Evolutionary conservation across 83 land plant genomes (phyloP).

Genomic region (Thuja plicata): DNA sequence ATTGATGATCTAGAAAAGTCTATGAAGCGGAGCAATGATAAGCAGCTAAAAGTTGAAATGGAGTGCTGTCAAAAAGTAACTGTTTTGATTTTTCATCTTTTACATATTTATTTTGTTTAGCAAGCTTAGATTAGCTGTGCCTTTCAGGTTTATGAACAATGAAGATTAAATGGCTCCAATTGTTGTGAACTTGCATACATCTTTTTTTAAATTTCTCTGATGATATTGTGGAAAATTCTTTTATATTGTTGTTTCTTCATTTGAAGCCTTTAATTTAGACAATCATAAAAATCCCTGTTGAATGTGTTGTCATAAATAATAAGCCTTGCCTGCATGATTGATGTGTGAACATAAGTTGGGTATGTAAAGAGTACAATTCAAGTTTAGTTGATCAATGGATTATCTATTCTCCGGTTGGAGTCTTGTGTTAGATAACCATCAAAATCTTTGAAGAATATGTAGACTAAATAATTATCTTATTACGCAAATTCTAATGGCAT

Average conservation of each 20-base stretch:
- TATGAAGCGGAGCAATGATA: slow-evolving; percentile 99
- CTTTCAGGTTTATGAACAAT: neutral
- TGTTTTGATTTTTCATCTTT: neutral
- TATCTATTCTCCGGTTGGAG: neutral
- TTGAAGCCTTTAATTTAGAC: neutral
- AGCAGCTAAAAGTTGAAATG: slow-evolving; percentile 83
- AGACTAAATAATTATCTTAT: neutral
- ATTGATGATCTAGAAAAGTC: slow-evolving; percentile 95
- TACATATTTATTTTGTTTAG: neutral
- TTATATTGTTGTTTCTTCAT: neutral
- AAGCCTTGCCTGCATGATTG: neutral
- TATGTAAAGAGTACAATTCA: neutral
- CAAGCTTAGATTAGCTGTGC: neutral
- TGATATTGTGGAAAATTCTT: neutral
- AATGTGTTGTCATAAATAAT: neutral
- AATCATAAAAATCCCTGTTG: neutral
- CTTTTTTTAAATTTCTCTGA: neutral
- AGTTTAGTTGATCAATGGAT: neutral
- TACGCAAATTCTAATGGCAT: neutral
- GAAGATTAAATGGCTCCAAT: too few relatives aligned
- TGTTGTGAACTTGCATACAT: neutral
- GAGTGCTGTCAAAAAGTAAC: slow-evolving; percentile 81
- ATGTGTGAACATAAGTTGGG: neutral
- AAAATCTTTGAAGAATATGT: neutral
- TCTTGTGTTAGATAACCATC: neutral